A percentile compares a stretch with the other conserved stretches of the same genome.
phyloP scores from a whole-genome alignment of 2,329 filamentous ascomycete genomes.

The Colletotrichum navitas region DNA sequence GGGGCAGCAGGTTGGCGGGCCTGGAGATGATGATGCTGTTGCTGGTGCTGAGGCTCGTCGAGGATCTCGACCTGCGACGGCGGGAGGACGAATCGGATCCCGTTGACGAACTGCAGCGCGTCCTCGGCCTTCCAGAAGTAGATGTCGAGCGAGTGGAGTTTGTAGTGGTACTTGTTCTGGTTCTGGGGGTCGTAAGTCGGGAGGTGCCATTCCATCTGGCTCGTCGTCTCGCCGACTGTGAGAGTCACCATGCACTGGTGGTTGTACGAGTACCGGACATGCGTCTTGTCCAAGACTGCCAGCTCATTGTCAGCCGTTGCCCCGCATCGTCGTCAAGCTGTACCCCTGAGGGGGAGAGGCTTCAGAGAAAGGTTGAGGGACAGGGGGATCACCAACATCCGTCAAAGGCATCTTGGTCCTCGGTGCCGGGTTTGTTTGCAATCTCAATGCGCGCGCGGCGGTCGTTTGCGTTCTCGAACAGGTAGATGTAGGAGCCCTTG shows the following conservation, averaged over 20 bases:
- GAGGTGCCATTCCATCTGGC: slow-evolving; percentile 78
- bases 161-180: slow-evolving; percentile 84
- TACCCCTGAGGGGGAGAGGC: neutral
- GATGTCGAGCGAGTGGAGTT: slow-evolving; percentile 79
- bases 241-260: slow-evolving; percentile 79
- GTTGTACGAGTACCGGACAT: slow-evolving; percentile 78
- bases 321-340: neutral
- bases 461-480: slow-evolving; percentile 79
- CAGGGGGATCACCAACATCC: slow-evolving; percentile 69
- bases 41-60: slow-evolving; percentile 69
- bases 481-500: slow-evolving; percentile 83
- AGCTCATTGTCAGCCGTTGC: neutral
- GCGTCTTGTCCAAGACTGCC: slow-evolving; percentile 75
- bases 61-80: slow-evolving; percentile 70
- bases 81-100: slow-evolving; percentile 74
- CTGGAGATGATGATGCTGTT: slow-evolving; percentile 40
- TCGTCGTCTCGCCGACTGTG: slow-evolving; percentile 66
- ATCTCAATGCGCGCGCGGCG: slow-evolving; percentile 79
- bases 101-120: slow-evolving; percentile 77
- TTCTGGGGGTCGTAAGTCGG: slow-evolving; percentile 79
- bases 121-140: slow-evolving; percentile 85
- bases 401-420: slow-evolving; percentile 83
- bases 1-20: slow-evolving; percentile 50
- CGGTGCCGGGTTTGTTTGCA: slow-evolving; percentile 79
- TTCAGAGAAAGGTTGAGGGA: slow-evolving; percentile 42